These are phyloP conservation scores for Uronychia setigera DNA, from an alignment of 73 alveolate genomes.

Conservation along the genomic window DNA sequence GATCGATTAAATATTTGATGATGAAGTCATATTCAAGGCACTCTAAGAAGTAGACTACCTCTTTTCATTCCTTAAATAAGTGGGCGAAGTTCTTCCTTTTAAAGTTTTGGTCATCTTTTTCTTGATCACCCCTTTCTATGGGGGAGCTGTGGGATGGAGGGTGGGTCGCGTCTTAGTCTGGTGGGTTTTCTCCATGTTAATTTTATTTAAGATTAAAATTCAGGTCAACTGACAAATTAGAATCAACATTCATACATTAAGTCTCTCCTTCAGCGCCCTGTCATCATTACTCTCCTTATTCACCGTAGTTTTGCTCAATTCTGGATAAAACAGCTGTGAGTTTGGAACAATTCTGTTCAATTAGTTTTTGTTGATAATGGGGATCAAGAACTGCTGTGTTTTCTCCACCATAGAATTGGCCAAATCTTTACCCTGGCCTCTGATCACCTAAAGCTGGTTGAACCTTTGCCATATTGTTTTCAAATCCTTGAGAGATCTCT, in stretches of 20 bases:
- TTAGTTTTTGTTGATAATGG: background rate
- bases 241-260: too few species aligned
- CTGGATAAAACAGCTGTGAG: conserved; percentile 1
- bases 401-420: background rate
- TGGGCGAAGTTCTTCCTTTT: background rate
- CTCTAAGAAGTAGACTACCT: background rate
- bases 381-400: conserved; percentile 5
- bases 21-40: background rate
- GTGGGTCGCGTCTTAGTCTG: background rate
- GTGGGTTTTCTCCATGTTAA: background rate
- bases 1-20: background rate
- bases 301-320: conserved; percentile 11
- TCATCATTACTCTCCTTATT: background rate
- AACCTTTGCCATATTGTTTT: background rate
- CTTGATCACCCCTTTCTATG: background rate
- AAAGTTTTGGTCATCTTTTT: background rate
- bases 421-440: background rate
- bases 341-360: conserved; percentile 14
- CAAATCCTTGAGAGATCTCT: background rate
- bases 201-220: too few species aligned
- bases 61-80: background rate
- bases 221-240: background rate
- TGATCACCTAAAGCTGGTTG: too few species aligned
- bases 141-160: background rate
- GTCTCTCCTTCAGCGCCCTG: too few species aligned